Evolutionary conservation across 768 basidiomycete genomes (phyloP).

Genomic region (Termitomyces sp.): DNA sequence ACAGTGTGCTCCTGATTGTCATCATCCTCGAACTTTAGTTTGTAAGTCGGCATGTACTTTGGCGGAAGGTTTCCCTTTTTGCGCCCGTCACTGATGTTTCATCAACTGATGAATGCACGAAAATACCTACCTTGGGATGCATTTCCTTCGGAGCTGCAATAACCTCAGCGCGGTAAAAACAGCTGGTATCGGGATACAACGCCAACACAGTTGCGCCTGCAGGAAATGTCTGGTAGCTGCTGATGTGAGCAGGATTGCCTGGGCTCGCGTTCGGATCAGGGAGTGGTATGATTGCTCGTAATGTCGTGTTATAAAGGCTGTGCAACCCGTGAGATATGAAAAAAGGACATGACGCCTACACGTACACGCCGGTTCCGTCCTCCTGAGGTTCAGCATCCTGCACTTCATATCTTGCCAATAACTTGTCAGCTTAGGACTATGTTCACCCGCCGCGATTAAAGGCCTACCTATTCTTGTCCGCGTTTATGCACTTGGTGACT

Average conservation of each 20-base stretch:
- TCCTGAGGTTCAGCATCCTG: conserved; percentile 84
- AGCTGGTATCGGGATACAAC: conserved; percentile 88
- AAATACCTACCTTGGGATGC: conserved; percentile 29
- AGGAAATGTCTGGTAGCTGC: conserved; percentile 68
- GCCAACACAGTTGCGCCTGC: conserved; percentile 77
- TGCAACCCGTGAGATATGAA: conserved; percentile 6
- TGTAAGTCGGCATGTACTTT: conserved; percentile 59
- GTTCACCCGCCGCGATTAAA: background rate
- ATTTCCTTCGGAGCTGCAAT: conserved; percentile 57
- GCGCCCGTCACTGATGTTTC: background rate
- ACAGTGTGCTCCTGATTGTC: conserved; percentile 80
- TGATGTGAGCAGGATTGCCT: conserved; percentile 60
- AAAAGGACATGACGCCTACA: background rate
- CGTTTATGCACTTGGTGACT: conserved; percentile 64
- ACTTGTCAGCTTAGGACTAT: background rate
- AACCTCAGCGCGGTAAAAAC: conserved; percentile 87
- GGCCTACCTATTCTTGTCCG: conserved; percentile 65
- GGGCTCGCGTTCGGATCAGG: conserved; percentile 64
- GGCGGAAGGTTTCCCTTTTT: conserved; percentile 31
- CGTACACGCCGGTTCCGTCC: conserved; percentile 65
- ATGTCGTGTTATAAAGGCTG: conserved; percentile 66
- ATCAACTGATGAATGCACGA: background rate
- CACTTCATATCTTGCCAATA: conserved; percentile 66
- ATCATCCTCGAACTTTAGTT: conserved; percentile 86
- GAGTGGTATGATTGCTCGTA: conserved; percentile 72